Evolutionary conservation across 2,329 filamentous ascomycete genomes (phyloP).

Genomic region (Pestalotiopsis sp.): DNA sequence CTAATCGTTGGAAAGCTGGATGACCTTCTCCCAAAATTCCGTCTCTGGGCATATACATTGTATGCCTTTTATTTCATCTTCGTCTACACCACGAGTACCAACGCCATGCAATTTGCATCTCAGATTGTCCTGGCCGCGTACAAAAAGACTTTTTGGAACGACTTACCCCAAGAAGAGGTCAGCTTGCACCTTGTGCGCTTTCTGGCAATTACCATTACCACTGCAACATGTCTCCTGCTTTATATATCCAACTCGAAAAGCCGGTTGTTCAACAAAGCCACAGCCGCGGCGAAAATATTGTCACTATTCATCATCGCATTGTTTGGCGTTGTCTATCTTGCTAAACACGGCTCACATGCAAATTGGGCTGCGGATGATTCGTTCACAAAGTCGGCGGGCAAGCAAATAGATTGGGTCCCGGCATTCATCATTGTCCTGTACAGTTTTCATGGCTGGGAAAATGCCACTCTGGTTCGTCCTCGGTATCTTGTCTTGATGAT

Average conservation of each 20-base stretch:
- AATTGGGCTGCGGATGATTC: background rate
- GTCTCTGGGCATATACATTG: background rate
- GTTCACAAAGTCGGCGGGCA: background rate
- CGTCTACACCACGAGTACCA: background rate
- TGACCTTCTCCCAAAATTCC: background rate
- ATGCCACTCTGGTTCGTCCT: background rate
- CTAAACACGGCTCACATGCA: background rate
- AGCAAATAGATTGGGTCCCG: background rate
- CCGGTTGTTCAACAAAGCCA: background rate
- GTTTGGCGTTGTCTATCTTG: background rate
- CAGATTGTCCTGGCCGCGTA: background rate
- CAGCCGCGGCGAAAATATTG: background rate
- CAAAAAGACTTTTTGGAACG: background rate
- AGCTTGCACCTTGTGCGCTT: background rate
- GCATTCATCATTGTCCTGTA: background rate
- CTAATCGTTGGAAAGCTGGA: background rate
- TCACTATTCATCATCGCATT: background rate
- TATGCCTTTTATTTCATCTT: constrained; percentile 1
- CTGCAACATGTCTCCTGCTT: background rate
- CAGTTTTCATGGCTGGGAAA: constrained; percentile 4
- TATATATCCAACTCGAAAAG: background rate
- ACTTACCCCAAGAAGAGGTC: background rate
- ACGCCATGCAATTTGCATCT: background rate
- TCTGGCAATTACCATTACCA: background rate
- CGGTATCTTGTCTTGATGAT: background rate